These are phyloP conservation scores for Omphalea diandra DNA, from an alignment of 441 rosid genomes.

Conservation along the genomic window DNA sequence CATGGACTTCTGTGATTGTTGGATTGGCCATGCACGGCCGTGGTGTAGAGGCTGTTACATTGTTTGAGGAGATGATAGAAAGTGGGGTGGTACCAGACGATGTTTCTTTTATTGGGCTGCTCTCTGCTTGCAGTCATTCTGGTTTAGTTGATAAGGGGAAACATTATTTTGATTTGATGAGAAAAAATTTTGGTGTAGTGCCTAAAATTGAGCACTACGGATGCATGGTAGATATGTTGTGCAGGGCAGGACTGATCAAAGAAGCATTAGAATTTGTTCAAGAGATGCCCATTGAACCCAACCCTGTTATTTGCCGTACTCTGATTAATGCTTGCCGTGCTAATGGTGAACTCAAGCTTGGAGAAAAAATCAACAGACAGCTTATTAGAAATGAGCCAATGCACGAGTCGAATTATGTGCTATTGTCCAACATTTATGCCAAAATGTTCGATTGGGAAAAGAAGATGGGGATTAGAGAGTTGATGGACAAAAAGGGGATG, in stretches of 20 bases:
- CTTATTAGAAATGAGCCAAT: constrained; percentile 45
- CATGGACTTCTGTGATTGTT: constrained; percentile 58
- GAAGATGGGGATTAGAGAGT: constrained; percentile 52
- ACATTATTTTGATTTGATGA: constrained; percentile 40
- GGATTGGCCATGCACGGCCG: constrained; percentile 60
- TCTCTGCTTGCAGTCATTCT: constrained; percentile 61
- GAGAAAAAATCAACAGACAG: constrained; percentile 43
- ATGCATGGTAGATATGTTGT: constrained; percentile 53
- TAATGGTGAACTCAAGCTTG: constrained; percentile 48
- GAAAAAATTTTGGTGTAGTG: constrained; percentile 28
- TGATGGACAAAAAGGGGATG: constrained; percentile 50
- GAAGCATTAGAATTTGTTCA: constrained; percentile 47
- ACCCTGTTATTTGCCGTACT: constrained; percentile 45
- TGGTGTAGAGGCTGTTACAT: constrained; percentile 45
- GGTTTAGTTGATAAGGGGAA: constrained; percentile 49
- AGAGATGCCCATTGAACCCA: constrained; percentile 46
- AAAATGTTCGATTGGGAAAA: constrained; percentile 58
- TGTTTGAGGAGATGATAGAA: constrained; percentile 47
- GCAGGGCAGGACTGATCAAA: constrained; percentile 45
- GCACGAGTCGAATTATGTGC: constrained; percentile 47
- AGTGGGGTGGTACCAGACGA: constrained; percentile 42
- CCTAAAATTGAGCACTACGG: constrained; percentile 54
- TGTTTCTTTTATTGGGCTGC: constrained; percentile 48
- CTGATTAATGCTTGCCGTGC: constrained; percentile 44
- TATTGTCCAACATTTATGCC: constrained; percentile 53